Percentiles rank a stretch among this genome's conserved stretches.
Conservation (phyloP, 371 early-diverging fungal species). For the Syncephalastrum sp. region DNA sequence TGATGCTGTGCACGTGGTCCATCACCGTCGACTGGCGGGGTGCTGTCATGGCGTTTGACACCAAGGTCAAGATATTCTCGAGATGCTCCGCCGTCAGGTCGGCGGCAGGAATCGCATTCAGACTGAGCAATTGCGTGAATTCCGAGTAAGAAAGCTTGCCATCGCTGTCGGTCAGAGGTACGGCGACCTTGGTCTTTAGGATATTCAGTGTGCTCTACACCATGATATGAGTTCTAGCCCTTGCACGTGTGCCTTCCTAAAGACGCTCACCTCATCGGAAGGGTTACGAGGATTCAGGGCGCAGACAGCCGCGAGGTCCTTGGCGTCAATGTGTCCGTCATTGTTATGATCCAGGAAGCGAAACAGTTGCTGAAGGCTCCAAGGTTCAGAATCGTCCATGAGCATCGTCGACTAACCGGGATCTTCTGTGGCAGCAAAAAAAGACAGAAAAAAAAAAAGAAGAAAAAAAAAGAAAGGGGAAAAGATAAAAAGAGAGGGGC, state of each 20-base stretch:
- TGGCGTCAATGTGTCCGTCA: slow-evolving; percentile 56
- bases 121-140: slow-evolving; percentile 28
- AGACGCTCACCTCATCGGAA: slow-evolving; percentile 36
- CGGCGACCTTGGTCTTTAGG: slow-evolving; percentile 13
- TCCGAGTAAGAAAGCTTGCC: slow-evolving; percentile 29
- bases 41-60: slow-evolving; percentile 22
- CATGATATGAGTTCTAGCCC: background rate
- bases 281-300: slow-evolving; percentile 31
- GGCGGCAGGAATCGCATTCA: slow-evolving; percentile 26
- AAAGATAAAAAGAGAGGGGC: no score
- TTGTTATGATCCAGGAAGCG: slow-evolving; percentile 57
- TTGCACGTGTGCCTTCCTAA: background rate
- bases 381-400: slow-evolving; percentile 25
- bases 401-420: slow-evolving; percentile 10
- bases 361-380: slow-evolving; percentile 52
- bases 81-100: slow-evolving; percentile 39
- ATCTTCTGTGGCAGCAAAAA: no score
- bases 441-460: no score
- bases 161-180: slow-evolving; percentile 9
- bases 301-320: slow-evolving; percentile 49
- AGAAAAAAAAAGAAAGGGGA: no score
- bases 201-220: slow-evolving; percentile 17
- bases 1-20: slow-evolving; percentile 4
- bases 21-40: slow-evolving; percentile 22
- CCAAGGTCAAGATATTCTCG: slow-evolving; percentile 31